Conservation (phyloP, 805 yeast species). For the Metschnikowia drakensbergensis region DNA sequence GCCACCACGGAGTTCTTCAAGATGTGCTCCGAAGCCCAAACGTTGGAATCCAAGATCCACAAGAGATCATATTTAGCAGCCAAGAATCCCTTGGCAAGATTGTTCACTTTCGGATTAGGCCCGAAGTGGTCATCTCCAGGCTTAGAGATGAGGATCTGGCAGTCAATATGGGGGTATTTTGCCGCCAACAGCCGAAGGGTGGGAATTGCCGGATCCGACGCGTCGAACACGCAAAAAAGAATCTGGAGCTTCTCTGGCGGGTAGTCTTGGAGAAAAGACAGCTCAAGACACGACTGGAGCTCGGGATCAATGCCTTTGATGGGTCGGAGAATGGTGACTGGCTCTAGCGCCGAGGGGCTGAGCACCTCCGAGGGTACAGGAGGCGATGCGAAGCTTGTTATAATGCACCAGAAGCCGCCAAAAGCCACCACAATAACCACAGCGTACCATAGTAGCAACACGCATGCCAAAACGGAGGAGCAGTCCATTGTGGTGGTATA, state of each 20-base stretch:
- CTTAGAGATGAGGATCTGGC: conserved; percentile 48
- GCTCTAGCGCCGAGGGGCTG: conserved; percentile 20
- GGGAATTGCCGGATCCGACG: conserved; percentile 60
- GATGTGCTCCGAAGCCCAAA: conserved; percentile 67
- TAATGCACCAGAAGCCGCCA: conserved; percentile 38
- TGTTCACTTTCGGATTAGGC: conserved; percentile 87
- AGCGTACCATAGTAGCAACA: conserved; percentile 37
- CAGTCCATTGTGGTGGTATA: conserved; percentile 1
- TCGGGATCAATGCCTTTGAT: conserved; percentile 82
- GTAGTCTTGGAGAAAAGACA: conserved; percentile 66
- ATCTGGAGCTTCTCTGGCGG: conserved; percentile 60
- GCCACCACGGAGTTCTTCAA: conserved; percentile 60
- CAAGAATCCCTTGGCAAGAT: conserved; percentile 74
- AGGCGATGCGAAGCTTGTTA: conserved; percentile 25
- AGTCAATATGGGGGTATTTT: conserved; percentile 54
- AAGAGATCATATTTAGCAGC: conserved; percentile 66
- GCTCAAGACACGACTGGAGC: conserved; percentile 60
- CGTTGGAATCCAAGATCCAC: conserved; percentile 87
- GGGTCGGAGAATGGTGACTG: conserved; percentile 76
- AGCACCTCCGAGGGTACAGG: conserved; percentile 16
- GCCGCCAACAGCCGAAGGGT: conserved; percentile 48
- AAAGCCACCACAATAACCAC: conserved; percentile 36
- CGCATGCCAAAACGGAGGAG: conserved; percentile 10
- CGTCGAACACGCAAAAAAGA: conserved; percentile 68
- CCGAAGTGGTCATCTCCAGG: conserved; percentile 57